Evolutionary conservation across 139 green algal species (phyloP), one percentile per base, ranked within the genome.

Genomic region (Chlamydomonas sphaeroides): DNA sequence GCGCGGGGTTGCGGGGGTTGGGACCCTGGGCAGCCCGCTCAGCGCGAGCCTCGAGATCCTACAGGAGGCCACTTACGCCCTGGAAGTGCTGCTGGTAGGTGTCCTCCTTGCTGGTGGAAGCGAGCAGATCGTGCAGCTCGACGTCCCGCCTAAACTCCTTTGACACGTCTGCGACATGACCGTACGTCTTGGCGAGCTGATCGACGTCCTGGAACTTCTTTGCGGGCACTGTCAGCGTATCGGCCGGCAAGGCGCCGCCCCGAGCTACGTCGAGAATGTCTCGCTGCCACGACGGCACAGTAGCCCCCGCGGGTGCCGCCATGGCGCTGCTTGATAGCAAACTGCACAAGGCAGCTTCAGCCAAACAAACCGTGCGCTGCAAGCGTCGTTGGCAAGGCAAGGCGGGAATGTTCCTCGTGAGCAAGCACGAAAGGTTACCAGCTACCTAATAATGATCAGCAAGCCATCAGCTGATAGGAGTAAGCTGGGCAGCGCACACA

Each of bases 61-160:
- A 20, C 25, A 57, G 51, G 35, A 26, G 36, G 1, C 35, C 4
- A 70, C 93, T 86, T 72, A 97, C 94, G 87, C 88, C 92, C 49
- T 80, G 71, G 1, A 90, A 78, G 53, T 91, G 87, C 39, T 92
- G 88, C 35, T 92, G 90, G 83, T 96, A 97, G 32, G 93, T 93
- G 28, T 94, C 93, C 75, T 97, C 93, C 15, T 92, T 84, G 17
- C 89, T 87, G 5, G 83, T 87, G 39, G 89, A 86, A 0, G 71
- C 74, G 25, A 97, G 76, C 42, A 95, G 80, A 67, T 96, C 94
- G 75, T 90, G 85, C 23, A 97, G 75, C 74, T 97, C 94, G 25
- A 72, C 70, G 14, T 85, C 68, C 39, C 89, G 84, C 45, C 67
- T 78, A 30, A 90, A 96, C 28, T 92, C 90, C 18, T 85, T 80